Evolutionary conservation across 768 basidiomycete genomes (phyloP).

Genomic region (Kwoniella shandongensis): DNA sequence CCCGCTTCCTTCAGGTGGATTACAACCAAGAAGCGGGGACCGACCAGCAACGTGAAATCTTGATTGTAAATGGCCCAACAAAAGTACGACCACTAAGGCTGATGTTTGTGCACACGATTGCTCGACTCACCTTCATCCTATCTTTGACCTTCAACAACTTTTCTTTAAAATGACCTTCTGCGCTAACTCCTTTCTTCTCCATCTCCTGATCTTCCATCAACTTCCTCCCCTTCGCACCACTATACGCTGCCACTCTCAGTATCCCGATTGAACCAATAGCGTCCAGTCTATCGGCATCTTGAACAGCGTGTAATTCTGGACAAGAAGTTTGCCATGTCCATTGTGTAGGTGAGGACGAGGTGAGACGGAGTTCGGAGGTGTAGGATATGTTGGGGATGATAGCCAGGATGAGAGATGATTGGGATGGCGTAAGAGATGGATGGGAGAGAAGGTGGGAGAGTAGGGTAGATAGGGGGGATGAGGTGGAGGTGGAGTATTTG

Average conservation of each 20-base stretch:
- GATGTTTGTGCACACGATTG: too few species aligned
- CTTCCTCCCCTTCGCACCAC: slow-evolving; percentile 40
- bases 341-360: slow-evolving; percentile 56
- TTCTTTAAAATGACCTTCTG: slow-evolving; percentile 81
- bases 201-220: slow-evolving; percentile 53
- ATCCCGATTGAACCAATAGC: slow-evolving; percentile 79
- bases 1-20: too few species aligned
- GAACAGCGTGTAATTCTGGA: slow-evolving; percentile 75
- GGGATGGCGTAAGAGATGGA: slow-evolving; percentile 11
- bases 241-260: slow-evolving; percentile 67
- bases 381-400: slow-evolving; percentile 81
- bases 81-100: too few species aligned
- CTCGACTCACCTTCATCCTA: slow-evolving; percentile 65
- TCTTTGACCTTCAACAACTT: slow-evolving; percentile 75
- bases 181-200: slow-evolving; percentile 56
- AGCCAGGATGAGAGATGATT: slow-evolving; percentile 21
- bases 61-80: too few species aligned
- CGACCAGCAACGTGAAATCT: too few species aligned
- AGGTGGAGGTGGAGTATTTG: slow-evolving; percentile 24
- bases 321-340: slow-evolving; percentile 73
- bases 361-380: slow-evolving; percentile 72
- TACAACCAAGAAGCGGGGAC: too few species aligned
- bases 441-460: slow-evolving; percentile 11
- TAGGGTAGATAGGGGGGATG: slow-evolving; percentile 24
- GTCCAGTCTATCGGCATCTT: slow-evolving; percentile 76